Evolutionary conservation across 176 grass and related monocot species (phyloP).

Genomic region (Dendrocalamus sinicus): DNA sequence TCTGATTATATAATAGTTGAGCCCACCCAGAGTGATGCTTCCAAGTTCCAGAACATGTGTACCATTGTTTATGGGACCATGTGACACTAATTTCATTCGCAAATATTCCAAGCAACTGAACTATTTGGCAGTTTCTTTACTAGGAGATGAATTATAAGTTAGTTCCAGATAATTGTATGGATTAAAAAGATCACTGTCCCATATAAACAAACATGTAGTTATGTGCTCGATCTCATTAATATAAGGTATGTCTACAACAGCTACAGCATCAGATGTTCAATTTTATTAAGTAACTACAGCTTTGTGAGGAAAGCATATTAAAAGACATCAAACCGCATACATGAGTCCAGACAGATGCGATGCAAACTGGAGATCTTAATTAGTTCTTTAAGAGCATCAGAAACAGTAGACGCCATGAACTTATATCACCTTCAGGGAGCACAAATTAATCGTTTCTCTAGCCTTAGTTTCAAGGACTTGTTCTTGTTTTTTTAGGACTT

Average conservation of each 20-base stretch:
- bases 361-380: not conserved
- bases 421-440: too few species aligned
- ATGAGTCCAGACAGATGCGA: not conserved
- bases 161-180: not conserved
- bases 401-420: not conserved
- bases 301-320: not conserved
- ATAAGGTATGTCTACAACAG: not conserved
- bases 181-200: not conserved
- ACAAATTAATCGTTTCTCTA: too few species aligned
- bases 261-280: not conserved
- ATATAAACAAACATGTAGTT: not conserved
- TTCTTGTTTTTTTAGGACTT: too few species aligned
- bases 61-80: conserved; percentile 31
- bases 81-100: not conserved
- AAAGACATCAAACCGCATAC: not conserved
- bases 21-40: conserved; percentile 10
- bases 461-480: too few species aligned
- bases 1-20: not conserved
- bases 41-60: not conserved
- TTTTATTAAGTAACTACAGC: not conserved
- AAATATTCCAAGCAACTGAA: conserved; percentile 10
- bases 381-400: not conserved
- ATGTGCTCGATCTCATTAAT: not conserved
- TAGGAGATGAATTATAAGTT: not conserved
- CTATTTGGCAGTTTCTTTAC: not conserved